phyloP scores from a whole-genome alignment of 1,284 basidiomycete genomes.

The Ustilago hordei region DNA sequence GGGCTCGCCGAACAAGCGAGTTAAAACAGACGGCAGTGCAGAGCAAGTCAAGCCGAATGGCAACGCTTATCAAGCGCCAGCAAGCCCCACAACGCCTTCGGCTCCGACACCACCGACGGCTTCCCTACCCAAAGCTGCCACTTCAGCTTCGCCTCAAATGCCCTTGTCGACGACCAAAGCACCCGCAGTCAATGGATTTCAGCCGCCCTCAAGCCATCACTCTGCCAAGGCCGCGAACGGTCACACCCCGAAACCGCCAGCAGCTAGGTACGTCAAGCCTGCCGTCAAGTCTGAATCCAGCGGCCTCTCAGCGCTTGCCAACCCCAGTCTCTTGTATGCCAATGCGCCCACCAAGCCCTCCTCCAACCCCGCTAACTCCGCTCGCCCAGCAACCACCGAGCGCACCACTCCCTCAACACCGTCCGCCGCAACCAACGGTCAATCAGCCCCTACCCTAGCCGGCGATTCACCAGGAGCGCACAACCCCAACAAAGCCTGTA shows the following conservation, averaged over 20 bases:
- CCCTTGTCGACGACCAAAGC: not conserved
- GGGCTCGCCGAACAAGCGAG: slow-evolving; percentile 35
- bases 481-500: slow-evolving; percentile 59
- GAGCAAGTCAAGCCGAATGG: not conserved
- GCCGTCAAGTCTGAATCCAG: slow-evolving; percentile 25
- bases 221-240: slow-evolving; percentile 17
- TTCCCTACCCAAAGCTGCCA: not conserved
- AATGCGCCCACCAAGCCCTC: slow-evolving; percentile 29
- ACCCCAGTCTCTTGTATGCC: slow-evolving; percentile 39
- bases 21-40: slow-evolving; percentile 8
- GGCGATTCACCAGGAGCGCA: slow-evolving; percentile 13
- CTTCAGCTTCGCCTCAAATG: not conserved
- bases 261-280: slow-evolving; percentile 19
- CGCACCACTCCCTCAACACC: slow-evolving; percentile 9
- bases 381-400: slow-evolving; percentile 12
- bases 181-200: slow-evolving; percentile 6
- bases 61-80: not conserved
- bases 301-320: slow-evolving; percentile 25
- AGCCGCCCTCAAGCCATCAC: not conserved
- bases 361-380: not conserved
- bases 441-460: slow-evolving; percentile 7
- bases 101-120: not conserved
- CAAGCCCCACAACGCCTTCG: not conserved
- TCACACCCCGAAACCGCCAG: slow-evolving; percentile 22
- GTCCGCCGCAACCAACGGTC: slow-evolving; percentile 7